Evolutionary conservation across 2,329 filamentous ascomycete species (phyloP).

Genomic region (Neopestalotiopsis rosae): DNA sequence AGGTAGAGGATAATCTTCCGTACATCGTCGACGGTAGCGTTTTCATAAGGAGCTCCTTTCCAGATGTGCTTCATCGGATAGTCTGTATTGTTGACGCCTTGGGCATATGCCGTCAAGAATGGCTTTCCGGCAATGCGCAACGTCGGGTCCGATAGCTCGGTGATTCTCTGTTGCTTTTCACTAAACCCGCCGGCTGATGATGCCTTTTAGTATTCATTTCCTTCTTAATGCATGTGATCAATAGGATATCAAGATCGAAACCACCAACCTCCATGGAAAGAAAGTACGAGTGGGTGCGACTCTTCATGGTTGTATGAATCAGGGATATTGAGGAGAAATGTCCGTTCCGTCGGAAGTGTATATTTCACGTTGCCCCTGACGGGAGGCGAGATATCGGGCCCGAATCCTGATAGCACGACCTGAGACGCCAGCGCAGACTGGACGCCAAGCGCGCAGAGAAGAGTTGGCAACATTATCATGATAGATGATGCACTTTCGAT

Average conservation of each 20-base stretch:
- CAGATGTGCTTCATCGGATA: conserved; percentile 30
- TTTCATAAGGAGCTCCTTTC: conserved; percentile 32
- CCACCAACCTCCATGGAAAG: conserved; percentile 29
- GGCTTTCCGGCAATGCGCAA: conserved; percentile 30
- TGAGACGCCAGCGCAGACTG: conserved; percentile 7
- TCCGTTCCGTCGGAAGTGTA: conserved; percentile 27
- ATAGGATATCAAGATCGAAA: background rate
- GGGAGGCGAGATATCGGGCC: background rate
- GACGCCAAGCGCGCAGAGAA: conserved; percentile 1
- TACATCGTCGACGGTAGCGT: conserved; percentile 30
- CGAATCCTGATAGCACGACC: background rate
- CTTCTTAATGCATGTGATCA: background rate
- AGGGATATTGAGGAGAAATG: conserved; percentile 30
- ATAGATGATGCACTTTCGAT: background rate
- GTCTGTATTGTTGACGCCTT: conserved; percentile 31
- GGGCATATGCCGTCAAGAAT: conserved; percentile 30
- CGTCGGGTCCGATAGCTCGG: conserved; percentile 30
- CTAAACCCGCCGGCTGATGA: conserved; percentile 27
- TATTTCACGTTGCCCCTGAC: conserved; percentile 27
- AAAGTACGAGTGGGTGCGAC: conserved; percentile 26
- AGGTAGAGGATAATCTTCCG: background rate
- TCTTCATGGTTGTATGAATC: conserved; percentile 24
- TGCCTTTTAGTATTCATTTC: background rate
- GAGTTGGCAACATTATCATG: background rate
- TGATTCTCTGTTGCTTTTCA: conserved; percentile 31